Percentiles rank a stretch among this genome's conserved stretches.
These are phyloP conservation scores for Saccharomyces hybrid DNA, from an alignment of 1,139 yeast genomes.

Conservation along the genomic window DNA sequence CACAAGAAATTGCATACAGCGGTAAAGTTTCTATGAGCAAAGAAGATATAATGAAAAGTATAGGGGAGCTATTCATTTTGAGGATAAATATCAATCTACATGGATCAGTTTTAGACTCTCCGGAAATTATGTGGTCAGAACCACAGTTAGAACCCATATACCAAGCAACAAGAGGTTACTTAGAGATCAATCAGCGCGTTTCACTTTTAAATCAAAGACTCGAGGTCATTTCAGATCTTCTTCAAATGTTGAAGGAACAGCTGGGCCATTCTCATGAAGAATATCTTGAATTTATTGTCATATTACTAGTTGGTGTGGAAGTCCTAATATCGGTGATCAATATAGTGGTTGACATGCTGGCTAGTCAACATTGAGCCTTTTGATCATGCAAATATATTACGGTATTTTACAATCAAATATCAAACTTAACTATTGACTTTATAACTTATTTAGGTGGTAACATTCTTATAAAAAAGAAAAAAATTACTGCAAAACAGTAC, in stretches of 20 bases:
- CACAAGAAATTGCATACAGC: conserved; percentile 87
- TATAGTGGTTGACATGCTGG: conserved; percentile 40
- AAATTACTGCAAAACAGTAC: background rate
- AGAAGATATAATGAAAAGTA: conserved; percentile 91
- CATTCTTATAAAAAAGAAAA: background rate
- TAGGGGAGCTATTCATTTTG: conserved; percentile 87
- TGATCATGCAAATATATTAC: background rate
- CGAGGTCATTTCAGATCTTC: conserved; percentile 85
- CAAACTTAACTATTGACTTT: background rate
- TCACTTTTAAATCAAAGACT: conserved; percentile 80
- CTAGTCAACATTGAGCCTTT: conserved; percentile 14
- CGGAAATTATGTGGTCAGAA: conserved; percentile 98
- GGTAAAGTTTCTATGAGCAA: conserved; percentile 94
- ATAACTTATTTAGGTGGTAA: background rate
- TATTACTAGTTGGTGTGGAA: conserved; percentile 86
- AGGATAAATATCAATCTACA: conserved; percentile 87
- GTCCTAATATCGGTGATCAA: conserved; percentile 83
- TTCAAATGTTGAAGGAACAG: conserved; percentile 95
- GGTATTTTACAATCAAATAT: background rate
- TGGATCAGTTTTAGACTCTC: conserved; percentile 92
- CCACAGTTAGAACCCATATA: conserved; percentile 96
- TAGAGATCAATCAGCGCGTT: conserved; percentile 90
- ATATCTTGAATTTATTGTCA: conserved; percentile 85
- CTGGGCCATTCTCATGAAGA: conserved; percentile 89
- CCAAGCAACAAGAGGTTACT: conserved; percentile 90